A percentile compares a stretch with the other conserved stretches of the same genome.
phyloP scores from a whole-genome alignment of 257 asterid species.

The Solanum clarkiae region DNA sequence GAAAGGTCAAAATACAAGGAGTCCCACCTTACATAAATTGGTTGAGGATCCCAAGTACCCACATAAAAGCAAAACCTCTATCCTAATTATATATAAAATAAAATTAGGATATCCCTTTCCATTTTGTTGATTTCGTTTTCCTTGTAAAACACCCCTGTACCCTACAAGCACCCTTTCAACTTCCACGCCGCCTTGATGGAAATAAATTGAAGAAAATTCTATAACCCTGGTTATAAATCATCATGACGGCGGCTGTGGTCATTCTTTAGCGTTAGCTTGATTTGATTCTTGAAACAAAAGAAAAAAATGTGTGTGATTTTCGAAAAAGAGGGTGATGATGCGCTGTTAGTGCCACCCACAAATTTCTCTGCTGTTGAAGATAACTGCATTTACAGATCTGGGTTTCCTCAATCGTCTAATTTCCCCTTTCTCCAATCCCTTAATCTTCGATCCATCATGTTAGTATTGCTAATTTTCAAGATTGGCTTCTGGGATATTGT shows the following conservation, averaged over 20 bases:
- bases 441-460: constrained; percentile 28
- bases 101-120: neutral
- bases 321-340: neutral
- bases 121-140: neutral
- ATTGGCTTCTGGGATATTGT: neutral
- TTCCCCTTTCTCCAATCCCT: constrained; percentile 28
- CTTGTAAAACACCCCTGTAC: neutral
- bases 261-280: neutral
- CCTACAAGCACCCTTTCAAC: neutral
- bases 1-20: neutral
- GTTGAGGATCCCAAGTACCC: neutral
- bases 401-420: constrained; percentile 27
- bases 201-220: neutral
- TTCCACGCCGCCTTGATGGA: neutral
- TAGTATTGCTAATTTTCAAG: neutral
- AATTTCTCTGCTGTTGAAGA: constrained; percentile 30
- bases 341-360: constrained; percentile 9
- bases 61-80: neutral
- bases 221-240: neutral
- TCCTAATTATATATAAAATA: neutral
- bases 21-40: neutral
- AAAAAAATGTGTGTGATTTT: constrained; percentile 18
- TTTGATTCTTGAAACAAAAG: neutral
- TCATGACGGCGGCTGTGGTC: neutral
- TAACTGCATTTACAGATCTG: constrained; percentile 31